phyloP scores from a whole-genome alignment of 441 rosid genomes.

The Croton laevigatus region DNA sequence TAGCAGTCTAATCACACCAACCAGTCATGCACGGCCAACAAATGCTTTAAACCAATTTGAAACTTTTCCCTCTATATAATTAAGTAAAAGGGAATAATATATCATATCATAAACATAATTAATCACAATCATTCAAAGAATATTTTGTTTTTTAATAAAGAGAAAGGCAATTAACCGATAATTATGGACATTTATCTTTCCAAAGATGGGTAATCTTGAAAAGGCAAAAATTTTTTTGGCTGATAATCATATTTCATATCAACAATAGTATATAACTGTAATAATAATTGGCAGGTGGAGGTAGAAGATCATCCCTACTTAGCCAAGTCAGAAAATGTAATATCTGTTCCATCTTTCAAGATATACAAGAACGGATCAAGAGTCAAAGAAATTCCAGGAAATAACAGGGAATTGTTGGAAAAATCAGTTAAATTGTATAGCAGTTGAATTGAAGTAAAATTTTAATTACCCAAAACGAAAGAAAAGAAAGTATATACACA shows the following conservation, averaged over 20 bases:
- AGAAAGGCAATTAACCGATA: neutral
- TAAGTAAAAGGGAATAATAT: neutral
- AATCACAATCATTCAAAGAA: neutral
- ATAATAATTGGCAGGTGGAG: slow-evolving; percentile 37
- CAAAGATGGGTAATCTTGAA: neutral
- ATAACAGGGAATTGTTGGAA: slow-evolving; percentile 36
- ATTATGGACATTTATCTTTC: slow-evolving; percentile 11
- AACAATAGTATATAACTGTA: neutral
- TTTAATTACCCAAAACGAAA: neutral
- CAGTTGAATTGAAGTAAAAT: slow-evolving; percentile 24
- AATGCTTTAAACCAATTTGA: neutral
- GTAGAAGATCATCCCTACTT: slow-evolving; percentile 43
- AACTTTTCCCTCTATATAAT: slow-evolving; percentile 1
- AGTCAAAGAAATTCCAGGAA: slow-evolving; percentile 47
- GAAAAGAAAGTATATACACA: neutral
- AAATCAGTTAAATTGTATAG: slow-evolving; percentile 40
- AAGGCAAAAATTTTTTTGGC: neutral
- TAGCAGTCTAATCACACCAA: neutral
- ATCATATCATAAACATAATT: neutral
- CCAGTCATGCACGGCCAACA: neutral
- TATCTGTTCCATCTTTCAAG: slow-evolving; percentile 45
- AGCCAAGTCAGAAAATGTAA: slow-evolving; percentile 44
- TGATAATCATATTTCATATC: slow-evolving; percentile 1
- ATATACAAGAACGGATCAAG: slow-evolving; percentile 52
- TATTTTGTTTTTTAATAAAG: neutral